Conservation (phyloP, 805 yeast species). For the Wickerhamiella allomyrinae region DNA sequence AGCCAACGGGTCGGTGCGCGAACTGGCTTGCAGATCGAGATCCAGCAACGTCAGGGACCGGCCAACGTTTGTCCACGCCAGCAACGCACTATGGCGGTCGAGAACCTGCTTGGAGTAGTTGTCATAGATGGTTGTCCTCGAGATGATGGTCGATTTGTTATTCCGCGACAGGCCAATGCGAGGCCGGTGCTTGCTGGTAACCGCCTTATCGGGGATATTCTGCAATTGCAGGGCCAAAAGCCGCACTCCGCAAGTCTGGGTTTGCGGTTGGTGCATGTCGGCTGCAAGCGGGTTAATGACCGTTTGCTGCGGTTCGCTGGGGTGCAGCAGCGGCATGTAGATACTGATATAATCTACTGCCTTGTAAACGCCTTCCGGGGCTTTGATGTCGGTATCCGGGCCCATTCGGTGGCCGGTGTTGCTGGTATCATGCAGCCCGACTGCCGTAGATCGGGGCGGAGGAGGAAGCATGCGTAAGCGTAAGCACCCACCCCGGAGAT, state of each 20-base stretch:
- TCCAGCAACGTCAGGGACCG: not conserved
- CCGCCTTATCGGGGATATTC: not conserved
- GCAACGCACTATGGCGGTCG: not conserved
- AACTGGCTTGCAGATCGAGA: constrained; percentile 18
- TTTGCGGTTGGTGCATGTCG: constrained; percentile 17
- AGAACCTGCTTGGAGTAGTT: not conserved
- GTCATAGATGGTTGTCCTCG: not conserved
- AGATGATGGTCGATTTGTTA: not conserved
- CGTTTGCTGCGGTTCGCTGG: constrained; percentile 23
- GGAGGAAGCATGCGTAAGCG: not conserved
- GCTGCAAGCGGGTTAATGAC: constrained; percentile 26
- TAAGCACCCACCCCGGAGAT: too few species aligned
- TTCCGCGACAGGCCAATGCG: not conserved
- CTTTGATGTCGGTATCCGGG: constrained; percentile 7
- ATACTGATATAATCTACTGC: constrained; percentile 16
- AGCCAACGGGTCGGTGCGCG: constrained; percentile 23
- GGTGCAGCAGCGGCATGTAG: constrained; percentile 26
- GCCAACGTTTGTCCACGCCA: constrained; percentile 1
- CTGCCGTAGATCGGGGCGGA: not conserved
- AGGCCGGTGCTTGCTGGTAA: not conserved
- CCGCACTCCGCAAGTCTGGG: constrained; percentile 15
- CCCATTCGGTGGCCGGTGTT: not conserved
- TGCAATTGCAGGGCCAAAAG: not conserved
- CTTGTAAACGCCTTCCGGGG: constrained; percentile 22
- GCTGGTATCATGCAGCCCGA: not conserved